Conservation (phyloP, 352 stramenopile species). For the Globisporangium spiculum region DNA sequence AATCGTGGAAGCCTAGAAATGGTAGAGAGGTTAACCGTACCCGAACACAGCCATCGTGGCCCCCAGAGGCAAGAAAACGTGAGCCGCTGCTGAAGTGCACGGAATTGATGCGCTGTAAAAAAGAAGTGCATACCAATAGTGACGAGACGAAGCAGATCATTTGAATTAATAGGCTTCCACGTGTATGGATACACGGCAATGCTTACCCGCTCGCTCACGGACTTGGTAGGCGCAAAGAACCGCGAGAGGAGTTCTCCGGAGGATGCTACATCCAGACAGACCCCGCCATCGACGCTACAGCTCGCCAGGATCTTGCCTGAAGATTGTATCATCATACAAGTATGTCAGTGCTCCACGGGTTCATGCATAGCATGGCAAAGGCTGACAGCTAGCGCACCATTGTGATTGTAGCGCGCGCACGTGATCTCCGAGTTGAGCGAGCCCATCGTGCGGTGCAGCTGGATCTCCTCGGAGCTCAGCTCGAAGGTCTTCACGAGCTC, state of each 20-base stretch:
- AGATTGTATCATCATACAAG: neutral
- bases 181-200: neutral
- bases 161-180: no score
- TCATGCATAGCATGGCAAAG: no score
- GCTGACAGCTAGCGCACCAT: constrained; percentile 22
- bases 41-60: constrained; percentile 51
- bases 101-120: constrained; percentile 45
- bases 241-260: constrained; percentile 59
- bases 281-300: constrained; percentile 54
- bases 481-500: constrained; percentile 59
- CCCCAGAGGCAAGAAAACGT: constrained; percentile 59
- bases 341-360: neutral
- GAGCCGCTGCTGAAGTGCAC: constrained; percentile 74
- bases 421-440: constrained; percentile 57
- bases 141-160: no score
- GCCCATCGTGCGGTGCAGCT: constrained; percentile 36
- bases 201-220: constrained; percentile 34
- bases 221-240: constrained; percentile 56
- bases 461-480: constrained; percentile 47
- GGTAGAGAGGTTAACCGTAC: constrained; percentile 15
- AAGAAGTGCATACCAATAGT: neutral
- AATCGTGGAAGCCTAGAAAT: neutral
- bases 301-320: constrained; percentile 61
- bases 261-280: constrained; percentile 51
- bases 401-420: constrained; percentile 66